These are phyloP conservation scores for Vickermania spadyakhi DNA, from an alignment of 208 protist genomes.

Conservation along the genomic window DNA sequence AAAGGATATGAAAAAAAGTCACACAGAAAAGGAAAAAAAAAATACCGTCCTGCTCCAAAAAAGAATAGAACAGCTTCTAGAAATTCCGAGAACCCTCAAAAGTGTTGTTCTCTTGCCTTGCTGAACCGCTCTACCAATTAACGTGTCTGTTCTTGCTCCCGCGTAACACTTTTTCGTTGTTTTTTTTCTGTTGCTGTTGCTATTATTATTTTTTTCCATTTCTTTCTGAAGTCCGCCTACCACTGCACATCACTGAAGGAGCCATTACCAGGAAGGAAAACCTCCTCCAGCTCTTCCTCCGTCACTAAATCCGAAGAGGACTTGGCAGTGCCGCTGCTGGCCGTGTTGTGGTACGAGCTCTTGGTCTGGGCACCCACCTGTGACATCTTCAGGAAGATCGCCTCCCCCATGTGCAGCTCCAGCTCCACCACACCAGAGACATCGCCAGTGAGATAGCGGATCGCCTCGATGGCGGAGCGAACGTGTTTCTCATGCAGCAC, in stretches of 20 bases:
- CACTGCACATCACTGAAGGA: slow-evolving; percentile 85
- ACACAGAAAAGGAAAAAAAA: no score
- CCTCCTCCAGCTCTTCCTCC: slow-evolving; percentile 81
- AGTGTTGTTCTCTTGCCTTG: no score
- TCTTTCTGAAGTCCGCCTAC: no score
- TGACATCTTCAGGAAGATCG: slow-evolving; percentile 83
- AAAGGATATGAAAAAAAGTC: no score
- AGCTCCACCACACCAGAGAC: slow-evolving; percentile 81
- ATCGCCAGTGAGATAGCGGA: slow-evolving; percentile 60
- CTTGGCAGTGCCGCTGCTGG: neutral
- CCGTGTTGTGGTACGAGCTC: slow-evolving; percentile 21
- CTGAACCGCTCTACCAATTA: no score
- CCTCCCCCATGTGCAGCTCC: slow-evolving; percentile 81
- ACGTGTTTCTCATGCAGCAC: slow-evolving; percentile 77
- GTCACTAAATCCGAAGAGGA: slow-evolving; percentile 26
- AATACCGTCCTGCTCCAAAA: no score
- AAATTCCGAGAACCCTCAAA: no score
- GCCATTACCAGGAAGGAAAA: slow-evolving; percentile 78
- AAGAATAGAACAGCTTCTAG: no score
- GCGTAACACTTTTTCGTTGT: no score
- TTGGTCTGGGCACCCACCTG: slow-evolving; percentile 35
- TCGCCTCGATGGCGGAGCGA: slow-evolving; percentile 72
- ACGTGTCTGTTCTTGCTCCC: no score
- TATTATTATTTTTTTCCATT: no score
- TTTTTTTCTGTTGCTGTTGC: no score